These are phyloP conservation scores for Nepenthes gracilis DNA, from an alignment of 148 eudicot genomes.

Conservation along the genomic window DNA sequence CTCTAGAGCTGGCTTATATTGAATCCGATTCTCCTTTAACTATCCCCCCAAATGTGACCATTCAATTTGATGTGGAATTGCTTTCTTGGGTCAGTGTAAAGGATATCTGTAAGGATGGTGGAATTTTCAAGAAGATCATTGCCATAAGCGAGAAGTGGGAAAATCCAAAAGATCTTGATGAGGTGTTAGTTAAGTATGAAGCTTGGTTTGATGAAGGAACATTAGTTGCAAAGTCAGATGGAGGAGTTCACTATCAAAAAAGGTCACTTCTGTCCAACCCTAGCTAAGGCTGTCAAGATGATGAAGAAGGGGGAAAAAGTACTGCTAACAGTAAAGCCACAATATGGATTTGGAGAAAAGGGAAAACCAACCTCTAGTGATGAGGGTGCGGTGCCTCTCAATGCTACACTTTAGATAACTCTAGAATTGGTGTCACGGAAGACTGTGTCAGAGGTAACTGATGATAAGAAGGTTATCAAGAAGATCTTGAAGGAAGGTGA, in stretches of 20 bases:
- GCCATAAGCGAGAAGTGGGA: constrained; percentile 58
- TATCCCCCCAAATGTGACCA: constrained; percentile 44
- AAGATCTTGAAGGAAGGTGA: constrained; percentile 79
- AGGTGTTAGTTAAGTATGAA: constrained; percentile 74
- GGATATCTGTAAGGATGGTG: constrained; percentile 73
- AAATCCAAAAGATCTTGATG: constrained; percentile 80
- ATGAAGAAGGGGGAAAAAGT: constrained; percentile 91
- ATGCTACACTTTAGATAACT: constrained; percentile 44
- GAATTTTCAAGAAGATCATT: constrained; percentile 47
- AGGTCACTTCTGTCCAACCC: constrained; percentile 73
- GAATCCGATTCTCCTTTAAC: constrained; percentile 58
- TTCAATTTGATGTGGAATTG: constrained; percentile 3
- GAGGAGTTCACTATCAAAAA: constrained; percentile 71
- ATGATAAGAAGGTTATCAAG: constrained; percentile 66
- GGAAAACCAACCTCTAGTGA: constrained; percentile 42
- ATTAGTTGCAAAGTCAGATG: constrained; percentile 59
- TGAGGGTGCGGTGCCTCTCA: constrained; percentile 62
- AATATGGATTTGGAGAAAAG: constrained; percentile 80
- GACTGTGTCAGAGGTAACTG: too few relatives aligned
- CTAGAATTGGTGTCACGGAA: too few relatives aligned
- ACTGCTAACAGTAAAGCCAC: constrained; percentile 60
- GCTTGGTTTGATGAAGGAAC: constrained; percentile 68
- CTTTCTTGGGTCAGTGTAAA: constrained; percentile 4
- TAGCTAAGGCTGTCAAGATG: constrained; percentile 72
- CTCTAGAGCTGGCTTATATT: too few relatives aligned